phyloP scores from a whole-genome alignment of 352 stramenopile genomes.

The Pythium aristosporum region DNA sequence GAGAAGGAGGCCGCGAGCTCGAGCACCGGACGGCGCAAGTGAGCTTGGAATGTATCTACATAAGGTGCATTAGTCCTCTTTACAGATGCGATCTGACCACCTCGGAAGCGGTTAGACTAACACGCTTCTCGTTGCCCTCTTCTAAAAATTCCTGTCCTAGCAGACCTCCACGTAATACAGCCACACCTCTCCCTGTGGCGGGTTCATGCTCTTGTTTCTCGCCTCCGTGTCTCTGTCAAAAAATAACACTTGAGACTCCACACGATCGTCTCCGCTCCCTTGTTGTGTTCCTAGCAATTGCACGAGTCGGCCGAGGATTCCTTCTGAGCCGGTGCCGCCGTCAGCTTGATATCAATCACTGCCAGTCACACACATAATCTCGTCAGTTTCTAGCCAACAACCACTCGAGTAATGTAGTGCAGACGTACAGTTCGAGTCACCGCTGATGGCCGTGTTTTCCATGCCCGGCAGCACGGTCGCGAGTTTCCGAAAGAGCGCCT shows the following conservation, averaged over 20 bases:
- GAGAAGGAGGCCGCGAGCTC: constrained; percentile 66
- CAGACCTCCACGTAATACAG: constrained; percentile 12
- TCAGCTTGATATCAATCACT: constrained; percentile 91
- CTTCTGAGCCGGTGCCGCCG: constrained; percentile 73
- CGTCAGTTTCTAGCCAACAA: not conserved
- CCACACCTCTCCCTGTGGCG: constrained; percentile 1
- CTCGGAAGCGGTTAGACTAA: constrained; percentile 1
- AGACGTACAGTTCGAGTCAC: constrained; percentile 82
- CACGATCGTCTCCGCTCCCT: not conserved
- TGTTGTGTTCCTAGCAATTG: constrained; percentile 45
- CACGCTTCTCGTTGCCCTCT: constrained; percentile 28
- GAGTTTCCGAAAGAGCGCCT: constrained; percentile 98
- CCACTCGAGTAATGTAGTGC: not conserved
- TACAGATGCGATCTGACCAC: not conserved
- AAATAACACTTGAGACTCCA: no score
- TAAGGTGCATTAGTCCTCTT: constrained; percentile 2
- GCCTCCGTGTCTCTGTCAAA: no score
- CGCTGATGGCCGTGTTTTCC: constrained; percentile 88
- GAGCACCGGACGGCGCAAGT: constrained; percentile 52
- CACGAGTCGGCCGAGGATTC: constrained; percentile 68
- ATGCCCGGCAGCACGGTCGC: constrained; percentile 96
- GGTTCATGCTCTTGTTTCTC: not conserved
- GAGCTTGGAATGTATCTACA: constrained; percentile 15
- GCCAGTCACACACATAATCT: constrained; percentile 6
- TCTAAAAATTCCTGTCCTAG: constrained; percentile 15